phyloP scores from a whole-genome alignment of 441 rosid species.

The Populus hybrid region DNA sequence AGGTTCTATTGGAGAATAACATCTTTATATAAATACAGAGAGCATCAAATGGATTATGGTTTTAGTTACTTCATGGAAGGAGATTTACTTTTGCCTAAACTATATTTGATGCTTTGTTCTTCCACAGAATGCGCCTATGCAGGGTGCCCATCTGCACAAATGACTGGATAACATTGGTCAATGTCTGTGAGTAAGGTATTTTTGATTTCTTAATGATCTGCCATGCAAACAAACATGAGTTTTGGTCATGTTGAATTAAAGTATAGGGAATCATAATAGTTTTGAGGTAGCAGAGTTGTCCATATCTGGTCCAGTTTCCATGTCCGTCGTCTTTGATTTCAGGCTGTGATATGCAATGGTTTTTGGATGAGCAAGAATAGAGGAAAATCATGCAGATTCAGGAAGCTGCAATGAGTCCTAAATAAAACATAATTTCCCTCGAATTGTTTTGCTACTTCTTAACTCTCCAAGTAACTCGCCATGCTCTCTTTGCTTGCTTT shows the following conservation, averaged over 20 bases:
- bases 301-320: not conserved
- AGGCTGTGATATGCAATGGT: too few relatives aligned
- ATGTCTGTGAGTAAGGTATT: not conserved
- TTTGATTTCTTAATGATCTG: not conserved
- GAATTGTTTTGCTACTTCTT: too few relatives aligned
- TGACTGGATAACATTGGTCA: not conserved
- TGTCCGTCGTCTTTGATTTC: too few relatives aligned
- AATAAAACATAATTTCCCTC: too few relatives aligned
- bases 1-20: conserved; percentile 4
- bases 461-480: too few relatives aligned
- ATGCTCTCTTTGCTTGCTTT: too few relatives aligned
- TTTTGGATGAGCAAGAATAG: too few relatives aligned
- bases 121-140: not conserved
- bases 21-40: not conserved
- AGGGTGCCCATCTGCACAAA: not conserved
- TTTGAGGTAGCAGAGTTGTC: not conserved
- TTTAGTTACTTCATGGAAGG: not conserved
- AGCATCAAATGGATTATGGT: not conserved
- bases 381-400: too few relatives aligned
- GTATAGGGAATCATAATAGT: not conserved
- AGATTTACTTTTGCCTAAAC: not conserved
- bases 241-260: not conserved
- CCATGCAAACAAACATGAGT: not conserved
- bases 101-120: not conserved
- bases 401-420: too few relatives aligned